Evolutionary conservation across 306 rosid genomes (phyloP).

Genomic region (Dryas octopetala): DNA sequence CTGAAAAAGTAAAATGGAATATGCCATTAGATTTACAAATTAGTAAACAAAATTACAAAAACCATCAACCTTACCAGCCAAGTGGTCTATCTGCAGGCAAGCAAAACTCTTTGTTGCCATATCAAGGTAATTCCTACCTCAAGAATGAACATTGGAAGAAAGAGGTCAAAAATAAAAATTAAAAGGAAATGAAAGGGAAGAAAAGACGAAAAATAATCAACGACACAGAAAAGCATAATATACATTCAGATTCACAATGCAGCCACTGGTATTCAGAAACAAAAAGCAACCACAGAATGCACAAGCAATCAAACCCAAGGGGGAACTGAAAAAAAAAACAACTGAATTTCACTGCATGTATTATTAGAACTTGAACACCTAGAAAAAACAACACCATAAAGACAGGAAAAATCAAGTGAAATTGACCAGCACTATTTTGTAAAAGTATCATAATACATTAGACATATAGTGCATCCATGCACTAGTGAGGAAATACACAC

Average conservation of each 20-base stretch:
- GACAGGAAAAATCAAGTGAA: neutral
- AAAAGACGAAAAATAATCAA: neutral
- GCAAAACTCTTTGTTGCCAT: neutral
- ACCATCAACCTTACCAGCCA: constrained; percentile 17
- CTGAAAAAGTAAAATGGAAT: too few relatives aligned
- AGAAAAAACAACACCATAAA: neutral
- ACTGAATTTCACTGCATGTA: too few relatives aligned
- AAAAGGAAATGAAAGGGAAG: neutral
- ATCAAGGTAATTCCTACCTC: constrained; percentile 11
- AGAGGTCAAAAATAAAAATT: neutral
- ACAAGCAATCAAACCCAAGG: neutral
- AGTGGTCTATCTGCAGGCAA: neutral
- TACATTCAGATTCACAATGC: neutral
- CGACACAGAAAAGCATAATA: neutral
- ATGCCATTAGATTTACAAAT: neutral
- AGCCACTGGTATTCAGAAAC: too few relatives aligned
- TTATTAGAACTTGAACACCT: neutral
- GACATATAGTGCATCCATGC: neutral
- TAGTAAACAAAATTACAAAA: neutral
- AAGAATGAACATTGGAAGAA: neutral
- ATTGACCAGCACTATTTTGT: neutral
- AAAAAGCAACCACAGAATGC: too few relatives aligned
- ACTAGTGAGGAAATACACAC: neutral
- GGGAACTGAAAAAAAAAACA: neutral
- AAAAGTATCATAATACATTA: neutral